Evolutionary conservation across 768 basidiomycete genomes (phyloP).

Genomic region (Lepiota subincarnata): DNA sequence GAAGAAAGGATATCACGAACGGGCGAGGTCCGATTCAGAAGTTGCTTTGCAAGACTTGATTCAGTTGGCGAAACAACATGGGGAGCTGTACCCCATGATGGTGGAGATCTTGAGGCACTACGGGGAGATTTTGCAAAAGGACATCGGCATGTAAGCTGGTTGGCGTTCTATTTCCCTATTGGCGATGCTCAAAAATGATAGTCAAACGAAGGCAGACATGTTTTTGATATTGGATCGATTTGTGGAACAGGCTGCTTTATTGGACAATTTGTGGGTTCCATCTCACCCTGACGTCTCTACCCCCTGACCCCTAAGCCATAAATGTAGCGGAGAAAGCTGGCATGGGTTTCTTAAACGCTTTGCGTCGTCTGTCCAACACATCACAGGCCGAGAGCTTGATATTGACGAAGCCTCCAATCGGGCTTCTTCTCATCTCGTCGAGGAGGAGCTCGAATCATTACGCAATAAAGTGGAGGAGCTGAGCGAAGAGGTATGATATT

Average conservation of each 20-base stretch:
- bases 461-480: constrained; percentile 59
- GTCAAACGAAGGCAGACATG: constrained; percentile 58
- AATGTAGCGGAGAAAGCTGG: constrained; percentile 64
- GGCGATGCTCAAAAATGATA: constrained; percentile 22
- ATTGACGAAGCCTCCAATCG: constrained; percentile 39
- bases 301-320: constrained; percentile 15
- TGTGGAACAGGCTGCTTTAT: constrained; percentile 50
- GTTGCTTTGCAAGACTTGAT: constrained; percentile 58
- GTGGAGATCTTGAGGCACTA: constrained; percentile 58
- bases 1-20: constrained; percentile 22
- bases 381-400: constrained; percentile 64
- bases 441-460: constrained; percentile 59
- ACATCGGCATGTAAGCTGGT: constrained; percentile 54
- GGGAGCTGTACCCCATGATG: constrained; percentile 58
- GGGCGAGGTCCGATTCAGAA: constrained; percentile 46
- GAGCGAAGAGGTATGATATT: constrained; percentile 52
- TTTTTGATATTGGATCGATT: constrained; percentile 62
- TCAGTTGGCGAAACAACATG: constrained; percentile 54
- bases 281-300: background rate
- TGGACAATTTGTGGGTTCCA: constrained; percentile 59
- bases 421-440: constrained; percentile 37
- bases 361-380: constrained; percentile 54
- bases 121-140: constrained; percentile 50
- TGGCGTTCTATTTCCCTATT: background rate
- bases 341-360: constrained; percentile 56